A percentile compares a stretch with the other conserved stretches of the same genome.
Evolutionary conservation across 495 filamentous ascomycete species (phyloP).

Genomic region (Aspergillus haitiensis): DNA sequence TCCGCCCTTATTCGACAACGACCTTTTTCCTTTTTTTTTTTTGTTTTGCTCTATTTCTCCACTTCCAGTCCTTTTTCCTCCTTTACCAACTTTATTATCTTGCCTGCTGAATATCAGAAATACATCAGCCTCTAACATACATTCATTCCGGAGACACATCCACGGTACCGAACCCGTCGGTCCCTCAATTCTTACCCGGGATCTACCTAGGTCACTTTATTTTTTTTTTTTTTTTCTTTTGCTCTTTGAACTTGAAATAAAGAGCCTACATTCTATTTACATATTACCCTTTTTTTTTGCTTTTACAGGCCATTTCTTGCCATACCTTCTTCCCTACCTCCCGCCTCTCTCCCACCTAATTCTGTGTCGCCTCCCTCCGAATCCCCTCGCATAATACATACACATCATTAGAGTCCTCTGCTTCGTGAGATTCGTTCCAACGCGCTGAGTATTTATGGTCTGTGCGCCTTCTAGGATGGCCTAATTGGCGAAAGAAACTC

Average conservation of each 20-base stretch:
- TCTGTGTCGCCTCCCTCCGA: conserved; percentile 15
- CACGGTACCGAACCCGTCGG: conserved; percentile 27
- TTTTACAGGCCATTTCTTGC: conserved; percentile 20
- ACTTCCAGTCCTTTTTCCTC: conserved; percentile 22
- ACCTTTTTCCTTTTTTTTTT: conserved; percentile 4
- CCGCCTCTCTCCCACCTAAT: conserved; percentile 9
- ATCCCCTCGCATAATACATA: conserved; percentile 23
- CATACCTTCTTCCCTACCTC: background rate
- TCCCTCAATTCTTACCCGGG: conserved; percentile 11
- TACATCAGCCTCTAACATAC: conserved; percentile 1
- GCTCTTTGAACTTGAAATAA: conserved; percentile 9
- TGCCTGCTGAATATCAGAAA: background rate
- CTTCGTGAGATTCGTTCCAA: conserved; percentile 11
- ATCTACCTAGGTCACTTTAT: background rate
- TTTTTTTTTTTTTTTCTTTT: no score
- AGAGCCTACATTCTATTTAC: conserved; percentile 37
- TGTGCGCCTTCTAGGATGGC: conserved; percentile 36
- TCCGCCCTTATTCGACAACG: conserved; percentile 2
- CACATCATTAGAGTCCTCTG: conserved; percentile 7
- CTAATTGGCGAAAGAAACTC: conserved; percentile 27
- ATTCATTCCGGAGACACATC: conserved; percentile 19
- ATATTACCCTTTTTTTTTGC: conserved; percentile 32
- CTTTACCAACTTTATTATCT: conserved; percentile 21
- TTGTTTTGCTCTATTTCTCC: conserved; percentile 13
- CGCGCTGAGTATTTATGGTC: conserved; percentile 17